These are phyloP conservation scores for Pseudonitzschia pungens DNA, from an alignment of 108 stramenopile species.

Conservation along the genomic window DNA sequence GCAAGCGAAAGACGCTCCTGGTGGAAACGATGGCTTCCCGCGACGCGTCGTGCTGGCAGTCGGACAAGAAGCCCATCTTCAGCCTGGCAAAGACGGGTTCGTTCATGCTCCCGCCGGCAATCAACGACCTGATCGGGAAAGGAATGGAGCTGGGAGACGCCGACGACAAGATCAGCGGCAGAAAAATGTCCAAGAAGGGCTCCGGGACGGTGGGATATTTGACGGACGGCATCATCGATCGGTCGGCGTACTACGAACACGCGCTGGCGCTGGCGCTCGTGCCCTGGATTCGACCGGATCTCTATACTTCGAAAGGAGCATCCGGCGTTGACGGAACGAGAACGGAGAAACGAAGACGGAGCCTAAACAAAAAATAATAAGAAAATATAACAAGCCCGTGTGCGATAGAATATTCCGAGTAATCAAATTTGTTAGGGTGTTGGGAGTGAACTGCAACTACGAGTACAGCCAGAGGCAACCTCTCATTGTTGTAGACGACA, in stretches of 20 bases:
- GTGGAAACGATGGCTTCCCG: conserved; percentile 31
- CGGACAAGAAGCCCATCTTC: conserved; percentile 27
- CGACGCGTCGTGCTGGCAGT: conserved; percentile 11
- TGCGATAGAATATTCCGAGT: too few relatives aligned
- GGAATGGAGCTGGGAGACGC: conserved; percentile 92
- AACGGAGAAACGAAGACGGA: background rate
- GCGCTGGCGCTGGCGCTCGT: conserved; percentile 77
- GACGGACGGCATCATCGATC: conserved; percentile 79
- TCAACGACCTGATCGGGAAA: conserved; percentile 58
- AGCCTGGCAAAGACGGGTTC: conserved; percentile 74
- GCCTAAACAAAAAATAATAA: too few relatives aligned
- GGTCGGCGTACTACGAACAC: conserved; percentile 86
- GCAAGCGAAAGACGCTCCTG: conserved; percentile 35
- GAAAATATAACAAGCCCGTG: too few relatives aligned
- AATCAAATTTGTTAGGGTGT: too few relatives aligned
- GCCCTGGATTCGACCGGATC: conserved; percentile 80
- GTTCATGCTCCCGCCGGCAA: conserved; percentile 74
- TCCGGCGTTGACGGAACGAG: background rate
- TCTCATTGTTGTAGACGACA: too few relatives aligned
- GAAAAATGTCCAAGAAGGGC: conserved; percentile 76
- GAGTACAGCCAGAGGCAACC: too few relatives aligned
- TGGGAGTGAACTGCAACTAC: too few relatives aligned
- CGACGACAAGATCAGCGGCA: conserved; percentile 77
- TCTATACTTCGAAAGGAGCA: conserved; percentile 26
- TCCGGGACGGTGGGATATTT: conserved; percentile 84